These are phyloP conservation scores for Grosmannia huntii DNA, from an alignment of 2,329 filamentous ascomycete genomes.

Conservation along the genomic window DNA sequence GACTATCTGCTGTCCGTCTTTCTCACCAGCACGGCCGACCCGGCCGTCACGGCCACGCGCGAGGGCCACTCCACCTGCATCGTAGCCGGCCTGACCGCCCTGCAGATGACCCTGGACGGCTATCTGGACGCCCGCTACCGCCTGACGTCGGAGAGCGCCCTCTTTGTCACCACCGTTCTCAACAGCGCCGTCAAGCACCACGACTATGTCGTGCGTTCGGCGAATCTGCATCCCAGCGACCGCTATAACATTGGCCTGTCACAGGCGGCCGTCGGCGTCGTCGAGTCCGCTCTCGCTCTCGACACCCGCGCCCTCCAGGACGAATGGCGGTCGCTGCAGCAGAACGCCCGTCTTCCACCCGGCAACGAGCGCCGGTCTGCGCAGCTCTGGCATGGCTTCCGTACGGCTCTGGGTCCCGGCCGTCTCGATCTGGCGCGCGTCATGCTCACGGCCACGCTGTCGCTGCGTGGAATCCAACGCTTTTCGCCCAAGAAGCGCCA, in stretches of 20 bases:
- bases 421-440: slow-evolving; percentile 62
- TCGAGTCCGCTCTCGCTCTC: slow-evolving; percentile 53
- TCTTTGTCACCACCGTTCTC: slow-evolving; percentile 52
- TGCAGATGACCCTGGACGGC: slow-evolving; percentile 43
- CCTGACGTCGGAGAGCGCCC: slow-evolving; percentile 22
- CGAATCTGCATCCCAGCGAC: slow-evolving; percentile 30
- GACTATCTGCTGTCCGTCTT: slow-evolving; percentile 66
- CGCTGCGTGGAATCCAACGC: slow-evolving; percentile 63
- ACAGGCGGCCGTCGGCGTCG: slow-evolving; percentile 47
- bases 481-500: slow-evolving; percentile 45
- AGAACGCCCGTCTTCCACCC: slow-evolving; percentile 45
- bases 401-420: slow-evolving; percentile 52
- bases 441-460: slow-evolving; percentile 57
- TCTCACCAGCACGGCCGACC: slow-evolving; percentile 26
- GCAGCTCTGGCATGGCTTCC: slow-evolving; percentile 65
- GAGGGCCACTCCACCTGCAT: slow-evolving; percentile 49
- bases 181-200: slow-evolving; percentile 52
- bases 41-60: slow-evolving; percentile 38
- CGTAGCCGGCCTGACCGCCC: slow-evolving; percentile 48
- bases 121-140: slow-evolving; percentile 35
- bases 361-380: slow-evolving; percentile 58
- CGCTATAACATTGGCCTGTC: slow-evolving; percentile 38
- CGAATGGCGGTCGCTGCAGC: slow-evolving; percentile 54
- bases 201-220: slow-evolving; percentile 43
- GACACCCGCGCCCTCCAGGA: slow-evolving; percentile 58